These are phyloP conservation scores for Cladosporium sp. DNA, from an alignment of 2,329 filamentous ascomycete species.

Conservation along the genomic window DNA sequence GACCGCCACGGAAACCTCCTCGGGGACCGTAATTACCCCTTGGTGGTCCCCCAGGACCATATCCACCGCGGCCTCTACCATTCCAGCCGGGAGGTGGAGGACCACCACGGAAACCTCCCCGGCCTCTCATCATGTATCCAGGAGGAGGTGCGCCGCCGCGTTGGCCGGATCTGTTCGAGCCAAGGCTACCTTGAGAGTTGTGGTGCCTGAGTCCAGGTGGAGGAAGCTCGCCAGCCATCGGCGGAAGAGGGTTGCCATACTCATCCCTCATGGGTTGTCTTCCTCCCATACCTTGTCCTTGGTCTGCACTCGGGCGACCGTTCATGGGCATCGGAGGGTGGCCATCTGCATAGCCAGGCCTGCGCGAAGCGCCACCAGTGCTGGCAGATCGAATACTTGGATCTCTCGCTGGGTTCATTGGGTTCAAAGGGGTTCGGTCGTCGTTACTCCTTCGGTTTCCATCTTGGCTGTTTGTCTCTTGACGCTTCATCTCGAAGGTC, in stretches of 20 bases:
- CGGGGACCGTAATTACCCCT: constrained; percentile 41
- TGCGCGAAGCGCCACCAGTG: constrained; percentile 32
- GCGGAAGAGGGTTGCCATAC: constrained; percentile 56
- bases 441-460: constrained; percentile 51
- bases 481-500: constrained; percentile 60
- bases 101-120: constrained; percentile 35
- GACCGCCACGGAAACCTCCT: constrained; percentile 37
- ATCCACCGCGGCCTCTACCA: constrained; percentile 35
- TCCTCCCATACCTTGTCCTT: constrained; percentile 11
- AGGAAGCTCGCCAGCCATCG: constrained; percentile 32
- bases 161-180: constrained; percentile 33
- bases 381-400: constrained; percentile 50
- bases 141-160: constrained; percentile 17
- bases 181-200: constrained; percentile 45
- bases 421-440: constrained; percentile 67
- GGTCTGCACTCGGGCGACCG: constrained; percentile 16
- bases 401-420: constrained; percentile 41
- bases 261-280: constrained; percentile 50
- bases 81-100: constrained; percentile 16
- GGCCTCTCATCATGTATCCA: constrained; percentile 41
- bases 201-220: constrained; percentile 45
- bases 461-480: constrained; percentile 43
- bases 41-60: constrained; percentile 46
- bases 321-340: constrained; percentile 36
- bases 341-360: constrained; percentile 32